Base-by-base conservation (phyloP, 805 yeast genomes). In the Tetrapisispora iriomotensis region DNA sequence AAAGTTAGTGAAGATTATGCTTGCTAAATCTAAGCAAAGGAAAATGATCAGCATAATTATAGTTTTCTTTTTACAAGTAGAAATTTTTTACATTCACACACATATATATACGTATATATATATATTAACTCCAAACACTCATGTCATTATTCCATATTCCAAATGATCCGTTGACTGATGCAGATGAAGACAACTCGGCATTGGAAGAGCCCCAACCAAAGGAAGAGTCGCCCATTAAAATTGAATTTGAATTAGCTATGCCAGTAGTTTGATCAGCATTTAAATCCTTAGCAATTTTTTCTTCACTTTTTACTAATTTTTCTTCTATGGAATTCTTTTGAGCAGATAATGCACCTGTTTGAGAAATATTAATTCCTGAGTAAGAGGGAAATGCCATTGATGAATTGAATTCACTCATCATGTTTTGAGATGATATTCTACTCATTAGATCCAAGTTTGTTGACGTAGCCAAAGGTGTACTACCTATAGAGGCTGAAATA, bases 121-220 rank as follows among this genome's bases (percentile, higher is more conserved):
- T n/a, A n/a, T n/a, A n/a, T 49, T 37, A 61, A 43, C 64, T 59
- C 67, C 67, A 62, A 35, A 62, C 67, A 38, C 63, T 60, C 63
- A 60, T 61, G 39, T 60, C 61, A 41, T 49, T 57, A 40, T 52
- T 55, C 63, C 63, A 58, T 29, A 58, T 49, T 28, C 53, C 55
- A 40, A 45, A 23, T 2, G 39, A 21, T 21, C 42, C 37, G 12
- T 37, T 32, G 7, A 33, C 33, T 10, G 42, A 40, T 4, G 46
- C 27, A 10, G 48, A 32, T 5, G 37, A 39, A 22, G 23, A 17
- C 10, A 33, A 33, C 15, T 31, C 40, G 4, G 45, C 22, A 22
- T 36, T 30, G n/a, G 37, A 40, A 15, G 38, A 26, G n/a, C 45
- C 46, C 49, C 49, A 45, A 13, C 38, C 40, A 27, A 36, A 26